A percentile compares a stretch with the other conserved stretches of the same genome.
phyloP scores from a whole-genome alignment of 2,329 filamentous ascomycete species.

The Zalaria obscura region DNA sequence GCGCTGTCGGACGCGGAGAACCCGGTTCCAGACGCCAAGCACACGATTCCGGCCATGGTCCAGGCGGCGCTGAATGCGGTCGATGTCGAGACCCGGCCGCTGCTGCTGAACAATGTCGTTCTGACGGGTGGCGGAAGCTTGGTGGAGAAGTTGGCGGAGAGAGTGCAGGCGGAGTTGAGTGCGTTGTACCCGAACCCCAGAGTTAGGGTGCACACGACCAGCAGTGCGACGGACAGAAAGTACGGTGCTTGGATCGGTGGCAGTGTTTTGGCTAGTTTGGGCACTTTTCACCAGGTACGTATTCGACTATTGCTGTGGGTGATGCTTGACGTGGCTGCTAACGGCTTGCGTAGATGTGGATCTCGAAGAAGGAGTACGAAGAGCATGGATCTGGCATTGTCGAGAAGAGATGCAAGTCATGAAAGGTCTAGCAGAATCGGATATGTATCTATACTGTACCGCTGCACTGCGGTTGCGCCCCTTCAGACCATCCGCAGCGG shows the following conservation, averaged over 20 bases:
- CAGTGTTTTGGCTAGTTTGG: slow-evolving; percentile 86
- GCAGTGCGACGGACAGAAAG: slow-evolving; percentile 73
- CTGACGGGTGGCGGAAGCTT: slow-evolving; percentile 81
- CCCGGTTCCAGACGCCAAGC: slow-evolving; percentile 41
- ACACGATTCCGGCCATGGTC: slow-evolving; percentile 75
- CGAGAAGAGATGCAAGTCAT: slow-evolving; percentile 85
- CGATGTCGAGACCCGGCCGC: slow-evolving; percentile 76
- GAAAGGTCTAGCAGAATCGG: not conserved
- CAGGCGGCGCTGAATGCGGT: slow-evolving; percentile 62
- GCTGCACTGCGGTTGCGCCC: no score
- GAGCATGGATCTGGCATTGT: slow-evolving; percentile 85
- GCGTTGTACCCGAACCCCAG: slow-evolving; percentile 70
- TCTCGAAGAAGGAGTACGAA: slow-evolving; percentile 92
- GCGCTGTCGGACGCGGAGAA: slow-evolving; percentile 42
- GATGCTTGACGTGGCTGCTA: not conserved
- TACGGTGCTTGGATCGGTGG: slow-evolving; percentile 95
- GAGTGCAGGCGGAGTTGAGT: slow-evolving; percentile 72
- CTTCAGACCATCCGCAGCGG: no score
- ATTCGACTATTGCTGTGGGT: not conserved
- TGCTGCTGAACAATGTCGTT: slow-evolving; percentile 77
- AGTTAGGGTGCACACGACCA: slow-evolving; percentile 78
- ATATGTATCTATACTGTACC: no score
- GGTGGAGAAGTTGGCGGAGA: slow-evolving; percentile 82
- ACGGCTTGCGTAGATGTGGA: slow-evolving; percentile 57
- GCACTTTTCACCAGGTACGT: slow-evolving; percentile 73